Base-by-base conservation (phyloP, 148 eudicot species). In the Amaranthus palmeri region DNA sequence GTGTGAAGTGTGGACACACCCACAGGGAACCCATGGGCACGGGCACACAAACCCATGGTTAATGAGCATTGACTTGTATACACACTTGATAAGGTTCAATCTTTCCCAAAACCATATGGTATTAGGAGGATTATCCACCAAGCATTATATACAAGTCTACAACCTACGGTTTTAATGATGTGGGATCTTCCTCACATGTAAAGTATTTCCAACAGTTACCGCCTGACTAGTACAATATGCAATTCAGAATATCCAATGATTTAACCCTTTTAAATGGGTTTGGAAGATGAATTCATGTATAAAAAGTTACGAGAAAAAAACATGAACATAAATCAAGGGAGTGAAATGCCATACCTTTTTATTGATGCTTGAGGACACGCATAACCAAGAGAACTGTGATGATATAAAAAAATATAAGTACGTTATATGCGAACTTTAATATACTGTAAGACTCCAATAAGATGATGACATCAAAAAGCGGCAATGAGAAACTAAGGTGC, bases 351-450 rank as follows among this genome's bases (percentile, higher is more conserved):
- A 56, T 66, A 67, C 77, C 70, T 47, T 67, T 74, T 36, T 54
- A 74, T 8, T 47, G 71, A 55, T 58, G 77, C 44, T 36, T 67
- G 71, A 12, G 45, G 36, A 36, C n/a, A 50, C 66, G 65, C 57
- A 74, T 74, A 47, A 25, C 43, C 65, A n/a, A 66, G 57, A 25
- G 50, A 57, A 57, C 71, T 66, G 71, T 46, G 7, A 15, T 7
- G 14, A 74, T 47, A 43, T 36, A 48, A 71, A 74, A 58, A 56
- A 15, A 48, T 0, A 9, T 14, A 47, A 4, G 14, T 13, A 14
- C 9, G 15, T 48, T 65, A 48, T 4, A 13, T 6, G 25, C 52
- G 48, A 71, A 3, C 4, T 56, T 54, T 9, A 0, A 58, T 10
- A 10, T 17, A 17, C 15, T 12, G 10, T 7, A 73, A 44, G 5